Evolutionary conservation across 2,329 filamentous ascomycete genomes (phyloP).

Genomic region (Mariannaea elegans): DNA sequence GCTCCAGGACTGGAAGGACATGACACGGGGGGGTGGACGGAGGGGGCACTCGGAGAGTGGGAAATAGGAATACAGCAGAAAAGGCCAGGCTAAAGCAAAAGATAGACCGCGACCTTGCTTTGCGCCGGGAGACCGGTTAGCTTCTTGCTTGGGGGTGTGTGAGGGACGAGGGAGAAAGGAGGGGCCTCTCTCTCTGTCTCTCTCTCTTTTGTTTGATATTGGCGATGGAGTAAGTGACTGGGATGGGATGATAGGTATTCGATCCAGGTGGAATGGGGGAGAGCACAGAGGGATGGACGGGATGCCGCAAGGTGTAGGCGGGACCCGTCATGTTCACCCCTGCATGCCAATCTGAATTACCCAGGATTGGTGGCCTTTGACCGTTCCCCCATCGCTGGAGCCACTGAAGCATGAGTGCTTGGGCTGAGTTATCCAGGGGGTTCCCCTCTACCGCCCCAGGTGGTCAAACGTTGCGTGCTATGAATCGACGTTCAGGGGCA

Average conservation of each 20-base stretch:
- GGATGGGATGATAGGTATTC: conserved; percentile 32
- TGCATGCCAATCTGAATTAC: conserved; percentile 15
- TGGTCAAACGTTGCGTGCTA: conserved; percentile 3
- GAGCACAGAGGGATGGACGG: background rate
- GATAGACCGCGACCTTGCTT: conserved; percentile 9
- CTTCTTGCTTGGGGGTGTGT: conserved; percentile 8
- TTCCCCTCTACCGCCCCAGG: conserved; percentile 4
- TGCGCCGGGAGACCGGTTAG: conserved; percentile 10
- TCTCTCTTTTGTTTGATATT: conserved; percentile 21
- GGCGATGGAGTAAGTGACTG: conserved; percentile 31
- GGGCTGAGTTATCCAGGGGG: conserved; percentile 4
- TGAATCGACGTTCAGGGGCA: too few relatives aligned
- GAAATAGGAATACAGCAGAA: conserved; percentile 16
- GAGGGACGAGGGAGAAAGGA: conserved; percentile 4
- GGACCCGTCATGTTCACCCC: conserved; percentile 11
- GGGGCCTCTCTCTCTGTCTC: conserved; percentile 11
- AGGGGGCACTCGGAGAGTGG: conserved; percentile 8
- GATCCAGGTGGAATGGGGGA: conserved; percentile 19
- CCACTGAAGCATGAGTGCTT: conserved; percentile 10
- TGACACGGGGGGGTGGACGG: conserved; percentile 36
- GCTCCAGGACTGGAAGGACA: conserved; percentile 41
- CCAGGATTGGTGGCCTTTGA: conserved; percentile 12
- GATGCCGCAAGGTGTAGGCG: conserved; percentile 4
- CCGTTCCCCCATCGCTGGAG: background rate
- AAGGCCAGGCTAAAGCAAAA: background rate